These are phyloP conservation scores for Rhizopus microsporus DNA, from an alignment of 371 early-diverging fungal species.

Conservation along the genomic window DNA sequence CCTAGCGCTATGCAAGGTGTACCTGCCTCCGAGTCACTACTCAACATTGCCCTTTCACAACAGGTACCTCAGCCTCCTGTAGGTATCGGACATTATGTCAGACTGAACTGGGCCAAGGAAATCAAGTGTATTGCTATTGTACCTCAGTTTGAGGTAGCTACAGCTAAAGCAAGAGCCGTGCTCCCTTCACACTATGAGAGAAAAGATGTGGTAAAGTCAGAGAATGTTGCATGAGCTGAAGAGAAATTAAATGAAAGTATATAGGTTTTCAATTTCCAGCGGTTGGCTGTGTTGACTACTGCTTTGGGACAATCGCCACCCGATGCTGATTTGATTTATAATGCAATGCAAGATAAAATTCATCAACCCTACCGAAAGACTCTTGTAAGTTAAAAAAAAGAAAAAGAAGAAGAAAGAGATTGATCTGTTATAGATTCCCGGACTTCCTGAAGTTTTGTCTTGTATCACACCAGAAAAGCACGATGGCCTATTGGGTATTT, in stretches of 20 bases:
- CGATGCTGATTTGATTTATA: slow-evolving; percentile 74
- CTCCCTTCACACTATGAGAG: slow-evolving; percentile 78
- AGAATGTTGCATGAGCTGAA: not conserved
- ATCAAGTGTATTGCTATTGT: slow-evolving; percentile 86
- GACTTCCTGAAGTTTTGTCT: slow-evolving; percentile 81
- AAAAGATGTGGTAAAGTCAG: slow-evolving; percentile 73
- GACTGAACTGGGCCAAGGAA: slow-evolving; percentile 63
- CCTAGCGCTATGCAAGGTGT: slow-evolving; percentile 57
- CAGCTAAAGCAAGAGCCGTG: slow-evolving; percentile 87
- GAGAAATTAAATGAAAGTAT: not conserved
- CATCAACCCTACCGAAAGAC: slow-evolving; percentile 94
- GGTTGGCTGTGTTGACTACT: slow-evolving; percentile 84
- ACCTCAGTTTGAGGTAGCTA: slow-evolving; percentile 91
- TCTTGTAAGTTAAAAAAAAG: slow-evolving; percentile 58
- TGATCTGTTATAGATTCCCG: slow-evolving; percentile 67
- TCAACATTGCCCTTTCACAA: slow-evolving; percentile 39
- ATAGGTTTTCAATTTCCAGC: slow-evolving; percentile 93
- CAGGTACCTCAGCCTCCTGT: slow-evolving; percentile 58
- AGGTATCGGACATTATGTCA: slow-evolving; percentile 71
- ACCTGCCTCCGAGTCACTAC: slow-evolving; percentile 60
- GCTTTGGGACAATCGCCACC: slow-evolving; percentile 74
- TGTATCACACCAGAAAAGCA: slow-evolving; percentile 70
- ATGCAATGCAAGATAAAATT: slow-evolving; percentile 92
- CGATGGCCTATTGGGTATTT: slow-evolving; percentile 90
- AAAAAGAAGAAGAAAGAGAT: slow-evolving; percentile 1